phyloP scores from a whole-genome alignment of 768 basidiomycete genomes.

The Tulasnella sp. region DNA sequence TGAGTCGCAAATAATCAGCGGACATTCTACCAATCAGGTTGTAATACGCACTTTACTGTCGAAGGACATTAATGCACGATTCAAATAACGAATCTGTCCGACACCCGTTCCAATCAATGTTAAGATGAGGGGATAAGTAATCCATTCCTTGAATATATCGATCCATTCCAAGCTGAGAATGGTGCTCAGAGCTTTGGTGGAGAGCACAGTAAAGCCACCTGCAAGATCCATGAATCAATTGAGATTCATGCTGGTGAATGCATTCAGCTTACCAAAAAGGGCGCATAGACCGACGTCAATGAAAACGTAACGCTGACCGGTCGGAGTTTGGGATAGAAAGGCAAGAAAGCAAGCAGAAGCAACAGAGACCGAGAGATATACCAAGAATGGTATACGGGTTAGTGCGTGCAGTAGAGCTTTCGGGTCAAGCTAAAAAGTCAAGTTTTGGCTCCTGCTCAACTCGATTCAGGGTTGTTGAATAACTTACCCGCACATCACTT shows the following conservation, averaged over 20 bases:
- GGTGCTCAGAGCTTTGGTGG: slow-evolving; percentile 85
- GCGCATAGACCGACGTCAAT: slow-evolving; percentile 85
- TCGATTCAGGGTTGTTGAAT: background rate
- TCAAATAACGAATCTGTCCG: slow-evolving; percentile 74
- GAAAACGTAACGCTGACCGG: slow-evolving; percentile 57
- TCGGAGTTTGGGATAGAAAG: slow-evolving; percentile 47
- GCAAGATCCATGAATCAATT: background rate
- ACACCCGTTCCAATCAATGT: slow-evolving; percentile 60
- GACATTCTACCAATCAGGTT: background rate
- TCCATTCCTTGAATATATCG: slow-evolving; percentile 62
- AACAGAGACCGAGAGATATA: slow-evolving; percentile 56
- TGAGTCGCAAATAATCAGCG: slow-evolving; percentile 11
- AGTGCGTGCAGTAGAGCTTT: slow-evolving; percentile 56
- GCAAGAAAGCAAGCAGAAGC: slow-evolving; percentile 42
- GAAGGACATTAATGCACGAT: slow-evolving; percentile 81
- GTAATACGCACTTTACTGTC: slow-evolving; percentile 59
- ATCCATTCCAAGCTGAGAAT: slow-evolving; percentile 69
- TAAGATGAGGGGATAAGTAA: slow-evolving; percentile 66
- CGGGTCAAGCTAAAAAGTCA: slow-evolving; percentile 41
- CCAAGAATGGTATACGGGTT: slow-evolving; percentile 54
- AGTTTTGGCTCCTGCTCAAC: background rate
- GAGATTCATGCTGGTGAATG: background rate
- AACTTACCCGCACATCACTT: slow-evolving; percentile 44
- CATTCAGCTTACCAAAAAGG: slow-evolving; percentile 26
- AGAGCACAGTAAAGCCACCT: slow-evolving; percentile 91